Percentiles rank a stretch among this genome's conserved stretches.
These are phyloP conservation scores for Asterella californica DNA, from an alignment of 225 moss, liverwort and hornwort species.

Conservation along the genomic window DNA sequence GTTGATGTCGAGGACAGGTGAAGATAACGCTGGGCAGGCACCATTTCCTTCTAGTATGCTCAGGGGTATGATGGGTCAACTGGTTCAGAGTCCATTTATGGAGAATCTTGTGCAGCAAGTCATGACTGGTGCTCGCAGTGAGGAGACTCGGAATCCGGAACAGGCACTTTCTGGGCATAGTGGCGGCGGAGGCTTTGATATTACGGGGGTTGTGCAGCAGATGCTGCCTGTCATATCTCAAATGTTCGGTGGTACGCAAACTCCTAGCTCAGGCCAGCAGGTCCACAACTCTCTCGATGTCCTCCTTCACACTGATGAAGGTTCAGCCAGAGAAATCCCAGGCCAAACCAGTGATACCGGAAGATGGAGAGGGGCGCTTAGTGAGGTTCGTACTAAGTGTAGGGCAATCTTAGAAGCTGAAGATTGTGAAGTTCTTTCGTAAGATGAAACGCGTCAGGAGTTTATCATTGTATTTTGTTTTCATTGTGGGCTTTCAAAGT, in stretches of 20 bases:
- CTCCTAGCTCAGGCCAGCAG: constrained; percentile 49
- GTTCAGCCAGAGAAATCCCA: constrained; percentile 45
- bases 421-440: neutral
- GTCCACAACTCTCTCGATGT: constrained; percentile 41
- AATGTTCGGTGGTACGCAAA: constrained; percentile 65
- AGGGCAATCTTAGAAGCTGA: neutral
- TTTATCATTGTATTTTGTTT: neutral
- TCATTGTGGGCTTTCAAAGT: too few species aligned
- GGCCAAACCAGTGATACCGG: constrained; percentile 45
- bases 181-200: constrained; percentile 57
- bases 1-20: constrained; percentile 38
- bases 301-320: constrained; percentile 45
- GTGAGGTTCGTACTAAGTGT: constrained; percentile 51
- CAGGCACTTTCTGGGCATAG: constrained; percentile 24
- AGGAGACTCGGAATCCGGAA: constrained; percentile 29
- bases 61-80: constrained; percentile 64
- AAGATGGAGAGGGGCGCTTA: constrained; percentile 80
- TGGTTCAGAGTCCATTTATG: constrained; percentile 85
- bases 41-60: constrained; percentile 31
- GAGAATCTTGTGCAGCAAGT: constrained; percentile 82
- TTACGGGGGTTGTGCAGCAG: constrained; percentile 73
- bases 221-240: constrained; percentile 91
- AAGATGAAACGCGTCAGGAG: neutral
- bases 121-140: constrained; percentile 72
- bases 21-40: constrained; percentile 31